Conservation (phyloP, 1,139 yeast genomes). For the Dujonia santamariae region DNA sequence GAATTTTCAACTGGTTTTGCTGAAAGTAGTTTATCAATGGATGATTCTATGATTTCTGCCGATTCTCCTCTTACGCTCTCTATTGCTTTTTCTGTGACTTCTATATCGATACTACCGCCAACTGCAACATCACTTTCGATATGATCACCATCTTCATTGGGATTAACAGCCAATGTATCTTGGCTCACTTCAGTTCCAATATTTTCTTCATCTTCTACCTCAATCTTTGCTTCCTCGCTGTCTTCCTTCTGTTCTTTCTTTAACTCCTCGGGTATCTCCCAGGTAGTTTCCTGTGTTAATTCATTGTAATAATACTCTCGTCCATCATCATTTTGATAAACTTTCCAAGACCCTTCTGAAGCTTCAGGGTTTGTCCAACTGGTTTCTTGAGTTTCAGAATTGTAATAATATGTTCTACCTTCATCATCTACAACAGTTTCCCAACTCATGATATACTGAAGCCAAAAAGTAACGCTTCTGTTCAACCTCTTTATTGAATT, state of each 20-base stretch:
- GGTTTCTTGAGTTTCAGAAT: constrained; percentile 62
- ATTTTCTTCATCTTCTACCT: constrained; percentile 1
- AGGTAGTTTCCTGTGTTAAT: constrained; percentile 64
- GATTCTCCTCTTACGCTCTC: background rate
- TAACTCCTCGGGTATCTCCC: constrained; percentile 68
- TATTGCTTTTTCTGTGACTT: background rate
- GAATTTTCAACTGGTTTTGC: background rate
- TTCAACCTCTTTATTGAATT: too few species aligned
- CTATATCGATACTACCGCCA: too few species aligned
- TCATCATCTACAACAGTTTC: constrained; percentile 59
- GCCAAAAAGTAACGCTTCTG: too few species aligned
- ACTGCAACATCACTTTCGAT: too few species aligned
- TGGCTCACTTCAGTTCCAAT: constrained; percentile 10
- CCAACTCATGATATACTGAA: constrained; percentile 47
- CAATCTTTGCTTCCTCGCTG: constrained; percentile 1
- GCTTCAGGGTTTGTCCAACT: constrained; percentile 81
- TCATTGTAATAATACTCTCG: constrained; percentile 68
- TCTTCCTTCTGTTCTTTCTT: constrained; percentile 6
- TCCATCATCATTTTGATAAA: constrained; percentile 67
- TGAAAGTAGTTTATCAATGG: background rate
- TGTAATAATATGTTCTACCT: constrained; percentile 72
- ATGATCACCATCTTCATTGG: too few species aligned
- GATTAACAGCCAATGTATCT: too few species aligned
- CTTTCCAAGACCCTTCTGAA: constrained; percentile 55
- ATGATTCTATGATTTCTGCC: background rate